Percentiles rank a stretch among this genome's conserved stretches.
Conservation (phyloP, 2,329 filamentous ascomycete genomes). For the Ophioceras dolichostomum region DNA sequence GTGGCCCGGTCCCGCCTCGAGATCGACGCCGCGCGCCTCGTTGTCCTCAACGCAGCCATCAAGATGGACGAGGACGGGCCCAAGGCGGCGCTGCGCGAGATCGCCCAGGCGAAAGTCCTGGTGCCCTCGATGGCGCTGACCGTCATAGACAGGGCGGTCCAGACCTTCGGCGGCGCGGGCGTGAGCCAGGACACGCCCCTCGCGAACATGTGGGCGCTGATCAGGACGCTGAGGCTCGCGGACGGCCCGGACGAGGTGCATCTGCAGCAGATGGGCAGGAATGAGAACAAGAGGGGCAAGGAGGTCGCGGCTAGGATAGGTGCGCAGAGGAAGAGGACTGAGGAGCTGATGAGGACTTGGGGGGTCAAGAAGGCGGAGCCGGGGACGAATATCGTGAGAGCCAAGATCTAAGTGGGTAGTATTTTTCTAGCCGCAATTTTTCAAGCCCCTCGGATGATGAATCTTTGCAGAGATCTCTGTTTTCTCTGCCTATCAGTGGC, state of each 20-base stretch:
- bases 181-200: conserved; percentile 92
- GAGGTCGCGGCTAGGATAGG: conserved; percentile 49
- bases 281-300: conserved; percentile 61
- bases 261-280: conserved; percentile 65
- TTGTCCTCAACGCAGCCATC: conserved; percentile 89
- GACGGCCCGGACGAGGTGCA: conserved; percentile 98
- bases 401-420: neutral
- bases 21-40: conserved; percentile 80
- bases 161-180: conserved; percentile 83
- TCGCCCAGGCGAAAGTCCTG: conserved; percentile 89
- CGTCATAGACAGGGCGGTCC: conserved; percentile 89
- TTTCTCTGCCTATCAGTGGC: no score
- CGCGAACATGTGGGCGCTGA: conserved; percentile 68
- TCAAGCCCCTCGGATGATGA: no score
- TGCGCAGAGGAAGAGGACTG: conserved; percentile 52
- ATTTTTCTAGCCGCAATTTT: no score
- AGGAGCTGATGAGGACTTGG: conserved; percentile 52
- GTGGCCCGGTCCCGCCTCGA: conserved; percentile 86
- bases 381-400: conserved; percentile 31
- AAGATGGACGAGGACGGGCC: conserved; percentile 85
- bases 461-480: no score
- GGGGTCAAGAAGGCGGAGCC: conserved; percentile 31
- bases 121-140: conserved; percentile 71
- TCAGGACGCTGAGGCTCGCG: conserved; percentile 72
- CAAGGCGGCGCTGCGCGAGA: conserved; percentile 84